These are phyloP conservation scores for Austroboletus novae-zelandiae DNA, from an alignment of 1,284 basidiomycete genomes.

Conservation along the genomic window DNA sequence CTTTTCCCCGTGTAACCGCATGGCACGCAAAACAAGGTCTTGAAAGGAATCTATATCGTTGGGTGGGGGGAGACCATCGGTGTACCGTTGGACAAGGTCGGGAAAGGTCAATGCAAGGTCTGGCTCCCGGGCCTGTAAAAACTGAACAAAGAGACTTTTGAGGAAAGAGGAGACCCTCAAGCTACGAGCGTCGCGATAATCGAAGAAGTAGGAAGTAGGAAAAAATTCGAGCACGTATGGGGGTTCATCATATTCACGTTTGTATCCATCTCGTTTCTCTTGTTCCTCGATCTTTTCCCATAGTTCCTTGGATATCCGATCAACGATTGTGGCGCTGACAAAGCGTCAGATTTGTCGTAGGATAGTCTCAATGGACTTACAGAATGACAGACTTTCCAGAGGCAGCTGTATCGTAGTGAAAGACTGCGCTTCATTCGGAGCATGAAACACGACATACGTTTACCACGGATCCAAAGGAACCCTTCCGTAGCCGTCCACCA, in stretches of 20 bases:
- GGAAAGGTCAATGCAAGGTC: conserved; percentile 21
- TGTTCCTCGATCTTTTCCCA: conserved; percentile 26
- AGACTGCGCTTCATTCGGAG: not conserved
- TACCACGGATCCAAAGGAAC: conserved; percentile 28
- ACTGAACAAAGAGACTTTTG: conserved; percentile 28
- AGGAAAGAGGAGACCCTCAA: conserved; percentile 18
- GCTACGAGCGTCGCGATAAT: conserved; percentile 27
- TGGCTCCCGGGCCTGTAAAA: conserved; percentile 24
- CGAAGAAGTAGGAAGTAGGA: conserved; percentile 30
- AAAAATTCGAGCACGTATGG: conserved; percentile 23
- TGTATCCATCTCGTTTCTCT: conserved; percentile 17
- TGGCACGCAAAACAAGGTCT: conserved; percentile 25
- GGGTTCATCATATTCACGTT: conserved; percentile 17
- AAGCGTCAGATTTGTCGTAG: conserved; percentile 6
- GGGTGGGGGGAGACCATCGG: conserved; percentile 21
- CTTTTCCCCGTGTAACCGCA: conserved; percentile 24
- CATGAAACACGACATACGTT: conserved; percentile 10
- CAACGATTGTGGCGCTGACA: conserved; percentile 24
- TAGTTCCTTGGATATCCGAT: conserved; percentile 24
- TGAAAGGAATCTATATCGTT: conserved; percentile 11
- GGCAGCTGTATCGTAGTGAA: conserved; percentile 17
- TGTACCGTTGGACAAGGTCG: conserved; percentile 11
- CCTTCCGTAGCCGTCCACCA: conserved; percentile 21
- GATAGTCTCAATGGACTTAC: conserved; percentile 8
- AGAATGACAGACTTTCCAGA: conserved; percentile 26